Conservation (phyloP, 2,329 filamentous ascomycete species). For the Dryadomyces sulphureus region DNA sequence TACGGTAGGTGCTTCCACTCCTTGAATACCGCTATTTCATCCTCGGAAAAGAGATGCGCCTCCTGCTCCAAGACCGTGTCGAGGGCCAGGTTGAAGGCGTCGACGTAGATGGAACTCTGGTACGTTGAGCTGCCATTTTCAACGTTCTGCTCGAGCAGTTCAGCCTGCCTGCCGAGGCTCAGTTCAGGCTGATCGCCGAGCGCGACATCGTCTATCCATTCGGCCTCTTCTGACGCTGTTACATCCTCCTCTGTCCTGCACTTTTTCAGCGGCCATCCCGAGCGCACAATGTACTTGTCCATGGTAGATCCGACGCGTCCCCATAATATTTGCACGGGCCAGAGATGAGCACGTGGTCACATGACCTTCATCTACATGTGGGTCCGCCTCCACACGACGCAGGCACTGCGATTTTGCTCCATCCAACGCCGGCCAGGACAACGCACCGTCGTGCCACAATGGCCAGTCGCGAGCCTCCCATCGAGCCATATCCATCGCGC, state of each 20-base stretch:
- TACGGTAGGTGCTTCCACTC: conserved; percentile 63
- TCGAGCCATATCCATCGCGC: not conserved
- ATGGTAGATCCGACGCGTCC: no score
- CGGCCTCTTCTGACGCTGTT: no score
- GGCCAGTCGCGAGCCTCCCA: not conserved
- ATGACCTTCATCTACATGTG: not conserved
- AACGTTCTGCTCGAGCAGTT: no score
- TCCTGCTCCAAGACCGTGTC: conserved; percentile 85
- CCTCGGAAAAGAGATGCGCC: conserved; percentile 68
- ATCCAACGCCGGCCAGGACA: not conserved
- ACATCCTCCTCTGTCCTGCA: no score
- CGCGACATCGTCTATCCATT: no score
- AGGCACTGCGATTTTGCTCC: not conserved
- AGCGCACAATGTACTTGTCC: no score
- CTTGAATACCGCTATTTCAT: conserved; percentile 62
- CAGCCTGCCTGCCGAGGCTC: no score
- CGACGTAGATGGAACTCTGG: conserved; percentile 84
- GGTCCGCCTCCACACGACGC: not conserved
- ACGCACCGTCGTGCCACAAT: not conserved
- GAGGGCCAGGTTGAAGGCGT: conserved; percentile 88
- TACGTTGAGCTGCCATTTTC: conserved; percentile 23
- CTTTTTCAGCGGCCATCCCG: no score
- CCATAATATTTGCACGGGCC: no score
- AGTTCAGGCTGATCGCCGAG: no score
- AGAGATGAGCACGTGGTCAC: conserved; percentile 1